Conservation (phyloP, 257 asterid genomes). For the Przewalskia tangutica region DNA sequence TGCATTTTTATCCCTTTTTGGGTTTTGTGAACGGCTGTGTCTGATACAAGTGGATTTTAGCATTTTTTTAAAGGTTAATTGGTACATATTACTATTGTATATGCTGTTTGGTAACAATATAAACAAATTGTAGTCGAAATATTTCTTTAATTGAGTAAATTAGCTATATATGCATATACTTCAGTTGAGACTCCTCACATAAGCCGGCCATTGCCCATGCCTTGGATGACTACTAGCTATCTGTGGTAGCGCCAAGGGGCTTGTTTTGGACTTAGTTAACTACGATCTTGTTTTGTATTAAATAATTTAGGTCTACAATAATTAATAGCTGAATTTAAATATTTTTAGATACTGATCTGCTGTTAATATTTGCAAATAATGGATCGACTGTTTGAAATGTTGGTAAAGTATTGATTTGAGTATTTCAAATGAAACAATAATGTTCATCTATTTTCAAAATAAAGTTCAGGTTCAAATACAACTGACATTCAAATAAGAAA, state of each 20-base stretch:
- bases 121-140: no score
- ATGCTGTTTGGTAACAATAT: no score
- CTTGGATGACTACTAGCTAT: background rate
- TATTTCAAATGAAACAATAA: background rate
- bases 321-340: no score
- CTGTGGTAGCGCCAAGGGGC: no score
- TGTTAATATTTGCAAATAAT: background rate
- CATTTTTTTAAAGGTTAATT: background rate
- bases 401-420: background rate
- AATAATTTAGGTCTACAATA: background rate
- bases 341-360: background rate
- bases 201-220: background rate
- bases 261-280: background rate
- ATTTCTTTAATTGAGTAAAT: no score
- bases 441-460: background rate
- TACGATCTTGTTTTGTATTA: background rate
- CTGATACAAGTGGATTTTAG: background rate
- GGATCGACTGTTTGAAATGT: background rate
- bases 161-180: no score
- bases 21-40: no score
- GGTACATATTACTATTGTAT: no score
- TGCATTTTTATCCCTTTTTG: background rate
- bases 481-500: background rate
- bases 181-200: background rate
- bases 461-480: background rate